Evolutionary conservation across 1,139 yeast genomes (phyloP), one percentile per base, ranked within the genome.

Genomic region (Blastobotrys indianensis): DNA sequence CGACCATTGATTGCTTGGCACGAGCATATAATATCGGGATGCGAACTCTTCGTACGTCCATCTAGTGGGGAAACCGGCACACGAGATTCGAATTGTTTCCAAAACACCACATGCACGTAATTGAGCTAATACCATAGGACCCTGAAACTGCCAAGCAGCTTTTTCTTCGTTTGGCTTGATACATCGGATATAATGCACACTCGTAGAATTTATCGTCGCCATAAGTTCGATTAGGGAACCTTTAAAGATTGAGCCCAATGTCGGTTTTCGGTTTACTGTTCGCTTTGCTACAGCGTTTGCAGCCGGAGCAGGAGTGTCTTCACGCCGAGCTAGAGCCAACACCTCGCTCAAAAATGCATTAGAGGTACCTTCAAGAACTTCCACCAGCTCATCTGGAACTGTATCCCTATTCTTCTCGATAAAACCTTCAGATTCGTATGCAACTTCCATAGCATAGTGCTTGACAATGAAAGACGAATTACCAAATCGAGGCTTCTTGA

Each of bases 101-200:
- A 92, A 74, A 43, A 92, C 98, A 80, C 98, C 98, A 74, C 98
- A 92, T 12, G 98, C 98, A 62, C 98, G 80, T 55, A 92, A 75
- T 67, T 92, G 98, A 6, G 95, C 83, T 53, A 92, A 74, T 39
- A 92, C 98, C 97, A 92, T 88, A 45, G 90, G 76, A 30, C 95
- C 88, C 61, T 88, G 96, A 68, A 92, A 92, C 63, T 82, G 84
- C 98, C 98, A 92, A 2, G 98, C 95, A 49, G 79, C 82, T 67
- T 92, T 92, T 50, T 80, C 82, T 58, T 92, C 96, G 64, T 92
- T 92, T 8, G 98, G 98, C 65, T 92, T 92, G 64, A 92, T 92
- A 74, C 98, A 92, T 65, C 98, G 84, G 61, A 92, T 92, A 62
- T 92, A 92, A 66, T 92, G 98, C 37, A 84, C 98, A 62, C 92